Percentiles rank a stretch among this genome's conserved stretches.
phyloP scores from a whole-genome alignment of 257 asterid species.

The Solanum habrochaites region DNA sequence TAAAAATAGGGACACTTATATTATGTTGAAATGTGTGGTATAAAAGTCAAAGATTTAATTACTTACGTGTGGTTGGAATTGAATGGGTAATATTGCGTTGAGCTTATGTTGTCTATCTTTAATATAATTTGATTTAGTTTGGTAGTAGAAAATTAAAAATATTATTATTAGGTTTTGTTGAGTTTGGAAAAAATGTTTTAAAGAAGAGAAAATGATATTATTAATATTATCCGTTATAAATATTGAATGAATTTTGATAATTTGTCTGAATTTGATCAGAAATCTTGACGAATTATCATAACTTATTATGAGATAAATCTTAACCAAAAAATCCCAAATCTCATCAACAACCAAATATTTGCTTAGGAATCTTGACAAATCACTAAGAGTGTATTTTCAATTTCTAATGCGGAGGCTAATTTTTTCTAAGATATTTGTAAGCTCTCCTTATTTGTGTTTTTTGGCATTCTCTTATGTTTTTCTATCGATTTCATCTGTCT shows the following conservation, averaged over 20 bases:
- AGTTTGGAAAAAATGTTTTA: neutral
- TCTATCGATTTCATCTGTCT: neutral
- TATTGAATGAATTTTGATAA: neutral
- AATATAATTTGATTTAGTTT: neutral
- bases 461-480: neutral
- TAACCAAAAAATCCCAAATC: neutral
- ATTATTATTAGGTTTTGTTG: neutral
- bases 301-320: neutral
- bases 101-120: neutral
- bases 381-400: neutral
- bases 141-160: neutral
- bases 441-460: neutral
- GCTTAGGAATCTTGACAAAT: neutral
- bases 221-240: neutral
- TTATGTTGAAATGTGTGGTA: neutral
- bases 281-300: neutral
- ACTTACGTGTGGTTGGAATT: neutral
- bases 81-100: neutral
- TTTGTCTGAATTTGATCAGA: accelerated
- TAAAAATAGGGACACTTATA: neutral
- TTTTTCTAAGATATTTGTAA: neutral
- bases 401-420: neutral
- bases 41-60: neutral
- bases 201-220: neutral
- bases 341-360: neutral